Conservation (phyloP, 225 moss, liverwort and hornwort species). For the Sphagnum contortum region DNA sequence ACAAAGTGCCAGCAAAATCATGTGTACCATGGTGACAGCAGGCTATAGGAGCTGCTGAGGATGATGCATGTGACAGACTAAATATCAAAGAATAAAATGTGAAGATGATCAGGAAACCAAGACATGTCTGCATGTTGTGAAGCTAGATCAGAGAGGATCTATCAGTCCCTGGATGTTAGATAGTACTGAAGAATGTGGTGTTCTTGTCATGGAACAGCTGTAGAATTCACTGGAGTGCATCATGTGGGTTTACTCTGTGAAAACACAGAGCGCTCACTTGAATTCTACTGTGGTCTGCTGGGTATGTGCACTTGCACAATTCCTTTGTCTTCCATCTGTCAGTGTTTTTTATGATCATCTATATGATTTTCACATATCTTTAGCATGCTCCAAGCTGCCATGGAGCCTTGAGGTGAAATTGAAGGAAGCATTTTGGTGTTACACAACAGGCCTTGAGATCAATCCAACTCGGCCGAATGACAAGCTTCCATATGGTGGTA, state of each 20-base stretch:
- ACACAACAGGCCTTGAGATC: constrained; percentile 56
- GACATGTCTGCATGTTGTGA: background rate
- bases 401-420: too few species aligned
- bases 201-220: constrained; percentile 31
- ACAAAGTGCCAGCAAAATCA: too few species aligned
- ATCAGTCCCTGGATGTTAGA: background rate
- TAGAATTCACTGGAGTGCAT: constrained; percentile 78
- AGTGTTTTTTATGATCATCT: too few species aligned
- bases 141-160: background rate
- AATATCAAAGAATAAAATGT: background rate
- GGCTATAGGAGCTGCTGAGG: too few species aligned
- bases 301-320: constrained; percentile 30
- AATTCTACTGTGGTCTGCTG: constrained; percentile 85
- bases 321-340: too few species aligned
- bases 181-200: constrained; percentile 12
- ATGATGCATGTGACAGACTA: too few species aligned
- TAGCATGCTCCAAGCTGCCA: too few species aligned
- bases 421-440: background rate
- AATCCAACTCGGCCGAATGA: constrained; percentile 68
- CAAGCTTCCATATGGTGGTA: constrained; percentile 78
- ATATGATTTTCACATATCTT: too few species aligned
- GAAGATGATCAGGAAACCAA: background rate
- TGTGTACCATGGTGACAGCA: too few species aligned
- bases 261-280: constrained; percentile 63
- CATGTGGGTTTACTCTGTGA: constrained; percentile 87